Evolutionary conservation across 2,329 filamentous ascomycete genomes (phyloP).

Genomic region (Fusarium liriodendri): DNA sequence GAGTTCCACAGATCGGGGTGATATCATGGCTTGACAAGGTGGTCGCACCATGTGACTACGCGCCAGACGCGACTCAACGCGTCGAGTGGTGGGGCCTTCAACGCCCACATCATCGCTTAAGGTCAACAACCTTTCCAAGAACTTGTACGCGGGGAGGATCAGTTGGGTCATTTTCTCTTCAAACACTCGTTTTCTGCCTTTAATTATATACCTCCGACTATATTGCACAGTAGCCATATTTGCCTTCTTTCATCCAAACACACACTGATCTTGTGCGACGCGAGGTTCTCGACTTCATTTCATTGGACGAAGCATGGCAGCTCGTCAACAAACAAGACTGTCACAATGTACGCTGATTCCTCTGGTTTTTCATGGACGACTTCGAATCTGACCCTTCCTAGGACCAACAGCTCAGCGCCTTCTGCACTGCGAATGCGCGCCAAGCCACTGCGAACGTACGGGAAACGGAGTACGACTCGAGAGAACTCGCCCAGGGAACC

Average conservation of each 20-base stretch:
- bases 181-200: not conserved
- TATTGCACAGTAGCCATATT: not conserved
- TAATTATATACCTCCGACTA: not conserved
- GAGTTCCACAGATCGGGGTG: not conserved
- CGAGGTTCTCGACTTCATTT: not conserved
- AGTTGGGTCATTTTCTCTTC: not conserved
- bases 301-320: conserved; percentile 15
- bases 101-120: not conserved
- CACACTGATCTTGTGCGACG: not conserved
- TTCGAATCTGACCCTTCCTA: conserved; percentile 25
- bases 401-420: conserved; percentile 46
- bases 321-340: not conserved
- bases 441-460: conserved; percentile 55
- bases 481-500: conserved; percentile 35
- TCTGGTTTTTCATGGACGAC: accelerated
- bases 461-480: conserved; percentile 47
- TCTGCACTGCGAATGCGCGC: conserved; percentile 43
- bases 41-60: conserved; percentile 29
- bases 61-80: conserved; percentile 29
- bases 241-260: not conserved
- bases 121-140: not conserved
- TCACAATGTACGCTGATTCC: conserved; percentile 6
- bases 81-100: conserved; percentile 28
- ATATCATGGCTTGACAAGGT: conserved; percentile 27
- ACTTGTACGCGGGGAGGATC: not conserved